Conservation (phyloP, 768 basidiomycete genomes). For the Clathrus columnatus region DNA sequence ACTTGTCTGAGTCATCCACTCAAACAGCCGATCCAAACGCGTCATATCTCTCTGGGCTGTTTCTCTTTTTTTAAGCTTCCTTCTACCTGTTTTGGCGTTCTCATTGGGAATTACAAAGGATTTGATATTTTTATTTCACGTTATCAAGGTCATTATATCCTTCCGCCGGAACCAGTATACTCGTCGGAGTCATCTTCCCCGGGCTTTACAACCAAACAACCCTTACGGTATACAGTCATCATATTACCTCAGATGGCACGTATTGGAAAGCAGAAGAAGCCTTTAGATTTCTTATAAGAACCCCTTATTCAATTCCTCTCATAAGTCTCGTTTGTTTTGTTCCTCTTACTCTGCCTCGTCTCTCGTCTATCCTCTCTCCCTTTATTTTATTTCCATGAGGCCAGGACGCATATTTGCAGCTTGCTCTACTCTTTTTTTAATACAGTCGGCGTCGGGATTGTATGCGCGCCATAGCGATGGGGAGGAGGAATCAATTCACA, state of each 20-base stretch:
- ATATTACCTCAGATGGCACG: not conserved
- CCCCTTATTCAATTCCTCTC: not conserved
- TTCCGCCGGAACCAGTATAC: not conserved
- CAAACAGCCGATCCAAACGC: not conserved
- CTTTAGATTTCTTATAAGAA: not conserved
- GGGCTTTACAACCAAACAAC: no score
- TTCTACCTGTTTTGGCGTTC: not conserved
- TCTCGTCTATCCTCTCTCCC: no score
- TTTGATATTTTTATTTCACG: no score
- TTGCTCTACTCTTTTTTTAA: no score
- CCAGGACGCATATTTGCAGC: no score
- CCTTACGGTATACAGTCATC: not conserved
- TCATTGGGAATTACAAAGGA: no score
- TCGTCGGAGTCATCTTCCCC: not conserved
- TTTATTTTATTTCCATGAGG: no score
- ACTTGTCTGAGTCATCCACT: not conserved
- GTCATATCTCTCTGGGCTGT: not conserved
- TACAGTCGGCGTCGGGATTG: no score
- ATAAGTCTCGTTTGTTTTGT: not conserved
- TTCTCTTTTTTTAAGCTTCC: not conserved
- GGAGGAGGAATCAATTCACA: no score
- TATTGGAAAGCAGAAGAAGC: not conserved
- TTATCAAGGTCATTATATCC: no score
- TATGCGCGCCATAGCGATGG: no score
- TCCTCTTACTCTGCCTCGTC: no score